Evolutionary conservation across 768 basidiomycete genomes (phyloP), one percentile per base, ranked within the genome.

Genomic region (Leccinum ochraceum): DNA sequence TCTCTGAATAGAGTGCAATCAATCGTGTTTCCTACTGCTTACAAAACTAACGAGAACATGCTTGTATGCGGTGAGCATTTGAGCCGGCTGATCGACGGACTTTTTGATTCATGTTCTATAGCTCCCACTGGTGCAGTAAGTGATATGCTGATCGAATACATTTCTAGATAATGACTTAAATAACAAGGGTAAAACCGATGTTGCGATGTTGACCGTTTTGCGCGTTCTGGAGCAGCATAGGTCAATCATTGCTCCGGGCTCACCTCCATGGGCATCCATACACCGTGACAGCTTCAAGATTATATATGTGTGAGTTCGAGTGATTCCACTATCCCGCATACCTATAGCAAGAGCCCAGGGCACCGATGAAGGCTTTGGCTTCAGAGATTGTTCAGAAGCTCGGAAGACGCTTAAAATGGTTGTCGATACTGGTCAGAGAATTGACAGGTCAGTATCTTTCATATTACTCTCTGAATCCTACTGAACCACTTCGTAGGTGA

Each of bases 291-390:
- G 85, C 2, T 98, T 97, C 81, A 98, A 99, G 75, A 88, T 99
- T 63, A 95, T 99, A 52, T 99, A 99, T 66, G 97, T 99, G 92
- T 92, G 69, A 69, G 85, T 70, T 2, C 34, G 20, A 17, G 30
- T 20, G 13, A 42, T 54, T 3, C 11, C 50, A 42, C 48, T 57
- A 16, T 17, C 1, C 16, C 2, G 17, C 42, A 46, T 22, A 30
- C 52, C 60, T 22, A 63, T 34, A 36, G 32, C 30, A 39, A 24
- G 46, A 55, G 6, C 11, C 13, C 59, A 94, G 92, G 28, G 97
- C 97, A 7, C 97, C 97, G 0, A 98, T 99, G 94, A 99, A 99
- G 72, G 97, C 97, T 0, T 76, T 99, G 42, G 97, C 96, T 1
- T 86, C 95, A 3, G 97, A 99, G 71, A 95, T 99, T 64, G 90